Conservation (phyloP, 1,284 basidiomycete genomes). For the Ganoderma leucocontextum region DNA sequence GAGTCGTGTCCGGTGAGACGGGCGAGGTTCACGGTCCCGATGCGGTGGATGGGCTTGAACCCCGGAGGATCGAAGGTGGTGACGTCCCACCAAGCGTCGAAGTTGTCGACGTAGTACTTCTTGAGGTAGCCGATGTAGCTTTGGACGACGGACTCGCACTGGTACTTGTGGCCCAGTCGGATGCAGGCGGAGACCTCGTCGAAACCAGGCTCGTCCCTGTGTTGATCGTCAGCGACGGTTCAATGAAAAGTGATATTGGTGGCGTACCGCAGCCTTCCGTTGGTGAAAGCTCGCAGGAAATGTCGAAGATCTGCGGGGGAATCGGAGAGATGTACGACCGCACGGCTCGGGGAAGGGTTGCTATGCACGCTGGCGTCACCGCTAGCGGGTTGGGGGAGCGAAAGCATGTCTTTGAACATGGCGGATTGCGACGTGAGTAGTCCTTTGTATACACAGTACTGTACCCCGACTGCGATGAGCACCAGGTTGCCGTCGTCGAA, state of each 20-base stretch:
- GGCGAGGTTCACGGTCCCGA: slow-evolving; percentile 27
- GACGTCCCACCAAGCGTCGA: slow-evolving; percentile 19
- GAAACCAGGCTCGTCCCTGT: slow-evolving; percentile 15
- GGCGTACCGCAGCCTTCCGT: slow-evolving; percentile 7
- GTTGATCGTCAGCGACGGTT: slow-evolving; percentile 1
- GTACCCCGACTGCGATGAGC: slow-evolving; percentile 26
- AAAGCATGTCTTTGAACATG: slow-evolving; percentile 37
- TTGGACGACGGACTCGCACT: slow-evolving; percentile 19
- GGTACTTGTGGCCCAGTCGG: slow-evolving; percentile 31
- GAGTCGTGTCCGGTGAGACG: slow-evolving; percentile 18
- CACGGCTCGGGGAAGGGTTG: background rate
- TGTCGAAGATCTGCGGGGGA: slow-evolving; percentile 22
- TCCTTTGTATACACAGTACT: slow-evolving; percentile 35
- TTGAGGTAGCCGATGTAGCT: slow-evolving; percentile 21
- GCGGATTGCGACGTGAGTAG: slow-evolving; percentile 31
- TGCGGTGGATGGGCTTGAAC: slow-evolving; percentile 18
- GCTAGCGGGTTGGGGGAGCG: slow-evolving; percentile 23
- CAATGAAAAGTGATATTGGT: background rate
- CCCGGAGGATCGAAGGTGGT: slow-evolving; percentile 14
- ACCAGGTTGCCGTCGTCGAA: slow-evolving; percentile 37
- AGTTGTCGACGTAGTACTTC: slow-evolving; percentile 21
- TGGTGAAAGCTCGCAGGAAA: slow-evolving; percentile 18
- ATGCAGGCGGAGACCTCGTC: slow-evolving; percentile 26
- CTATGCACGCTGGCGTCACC: background rate
- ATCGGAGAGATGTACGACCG: slow-evolving; percentile 22